Percentiles rank a stretch among this genome's conserved stretches.
phyloP scores from a whole-genome alignment of 2,329 filamentous ascomycete species.

The Penicillium carneum region DNA sequence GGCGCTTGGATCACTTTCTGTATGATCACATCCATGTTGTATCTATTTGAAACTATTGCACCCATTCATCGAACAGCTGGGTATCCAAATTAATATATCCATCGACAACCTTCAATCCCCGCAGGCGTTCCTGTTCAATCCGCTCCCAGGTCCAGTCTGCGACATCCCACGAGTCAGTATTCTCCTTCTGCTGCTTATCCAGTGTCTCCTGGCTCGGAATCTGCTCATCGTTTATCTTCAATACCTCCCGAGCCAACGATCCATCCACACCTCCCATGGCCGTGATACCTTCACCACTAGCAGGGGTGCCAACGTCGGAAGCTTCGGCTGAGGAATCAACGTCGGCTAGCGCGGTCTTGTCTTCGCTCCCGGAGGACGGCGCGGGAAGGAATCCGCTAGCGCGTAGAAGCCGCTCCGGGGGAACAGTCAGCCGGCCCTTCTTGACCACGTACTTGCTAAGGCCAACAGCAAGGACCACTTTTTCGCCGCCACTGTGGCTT shows the following conservation, averaged over 20 bases:
- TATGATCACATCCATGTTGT: background rate
- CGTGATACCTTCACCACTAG: constrained; percentile 44
- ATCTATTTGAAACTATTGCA: constrained; percentile 13
- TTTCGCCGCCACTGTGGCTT: constrained; percentile 58
- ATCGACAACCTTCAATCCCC: constrained; percentile 63
- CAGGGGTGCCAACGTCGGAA: constrained; percentile 44
- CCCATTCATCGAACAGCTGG: constrained; percentile 59
- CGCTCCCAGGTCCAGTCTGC: constrained; percentile 66
- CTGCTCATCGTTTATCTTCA: constrained; percentile 44
- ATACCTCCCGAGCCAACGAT: constrained; percentile 47
- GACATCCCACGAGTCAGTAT: constrained; percentile 43
- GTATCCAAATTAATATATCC: constrained; percentile 63
- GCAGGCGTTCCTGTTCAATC: constrained; percentile 64
- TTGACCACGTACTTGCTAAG: constrained; percentile 85
- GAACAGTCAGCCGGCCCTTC: constrained; percentile 80
- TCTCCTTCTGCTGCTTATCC: constrained; percentile 43
- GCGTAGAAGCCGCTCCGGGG: constrained; percentile 77
- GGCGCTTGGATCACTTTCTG: constrained; percentile 6
- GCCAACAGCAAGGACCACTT: constrained; percentile 73
- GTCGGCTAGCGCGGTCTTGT: constrained; percentile 31
- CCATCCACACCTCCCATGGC: constrained; percentile 46
- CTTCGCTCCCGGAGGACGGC: constrained; percentile 65
- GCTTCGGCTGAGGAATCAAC: constrained; percentile 34
- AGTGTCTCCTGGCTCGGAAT: constrained; percentile 39
- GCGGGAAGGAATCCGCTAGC: constrained; percentile 76